Conservation (phyloP, 768 basidiomycete species). For the Kwoniella dendrophila region DNA sequence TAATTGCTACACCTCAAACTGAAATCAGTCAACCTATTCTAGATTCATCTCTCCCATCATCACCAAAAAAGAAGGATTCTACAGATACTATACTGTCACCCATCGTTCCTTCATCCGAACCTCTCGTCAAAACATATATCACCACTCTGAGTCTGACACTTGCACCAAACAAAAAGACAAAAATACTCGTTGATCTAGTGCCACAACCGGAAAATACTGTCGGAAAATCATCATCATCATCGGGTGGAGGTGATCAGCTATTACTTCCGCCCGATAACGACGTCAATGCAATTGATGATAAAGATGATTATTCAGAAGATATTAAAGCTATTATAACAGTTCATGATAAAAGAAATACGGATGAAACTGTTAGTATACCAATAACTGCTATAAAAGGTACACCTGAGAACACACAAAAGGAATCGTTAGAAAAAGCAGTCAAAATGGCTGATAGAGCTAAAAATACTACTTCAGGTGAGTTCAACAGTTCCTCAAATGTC, state of each 20-base stretch:
- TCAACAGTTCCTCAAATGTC: not conserved
- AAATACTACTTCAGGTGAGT: conserved; percentile 18
- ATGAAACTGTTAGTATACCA: conserved; percentile 34
- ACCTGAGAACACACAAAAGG: conserved; percentile 1
- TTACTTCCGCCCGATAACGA: not conserved
- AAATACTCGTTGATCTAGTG: conserved; percentile 44
- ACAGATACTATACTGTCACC: not conserved
- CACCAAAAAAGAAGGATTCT: not conserved
- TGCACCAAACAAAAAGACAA: conserved; percentile 41
- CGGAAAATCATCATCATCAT: conserved; percentile 14
- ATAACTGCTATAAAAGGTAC: conserved; percentile 23
- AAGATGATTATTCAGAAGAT: conserved; percentile 4
- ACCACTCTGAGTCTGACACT: conserved; percentile 37
- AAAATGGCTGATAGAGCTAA: conserved; percentile 16
- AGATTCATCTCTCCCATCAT: too few species aligned
- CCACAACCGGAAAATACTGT: conserved; percentile 12
- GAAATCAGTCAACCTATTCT: not conserved
- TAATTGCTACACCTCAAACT: not conserved
- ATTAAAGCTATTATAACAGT: conserved; percentile 32
- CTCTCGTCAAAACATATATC: not conserved
- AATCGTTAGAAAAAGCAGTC: not conserved
- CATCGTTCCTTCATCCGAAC: not conserved
- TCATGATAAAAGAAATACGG: conserved; percentile 48
- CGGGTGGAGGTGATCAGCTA: not conserved
- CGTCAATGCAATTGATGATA: conserved; percentile 4